These are phyloP conservation scores for Fusarium sp. DNA, from an alignment of 2,329 filamentous ascomycete species.

Conservation along the genomic window DNA sequence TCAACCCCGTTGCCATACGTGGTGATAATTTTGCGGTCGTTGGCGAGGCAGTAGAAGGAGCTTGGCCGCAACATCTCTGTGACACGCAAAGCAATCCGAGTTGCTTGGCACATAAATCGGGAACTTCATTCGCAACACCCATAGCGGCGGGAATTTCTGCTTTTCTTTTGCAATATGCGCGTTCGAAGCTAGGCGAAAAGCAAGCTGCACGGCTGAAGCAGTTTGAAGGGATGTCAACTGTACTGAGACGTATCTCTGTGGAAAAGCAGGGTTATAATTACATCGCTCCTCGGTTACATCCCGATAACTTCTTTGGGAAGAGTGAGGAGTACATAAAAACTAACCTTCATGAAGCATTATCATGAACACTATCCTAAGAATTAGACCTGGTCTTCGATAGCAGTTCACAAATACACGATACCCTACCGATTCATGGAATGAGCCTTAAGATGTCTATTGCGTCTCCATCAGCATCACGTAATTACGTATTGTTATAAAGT, in stretches of 20 bases:
- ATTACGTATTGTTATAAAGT: too few species aligned
- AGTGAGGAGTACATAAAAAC: constrained; percentile 52
- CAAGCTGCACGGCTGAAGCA: not conserved
- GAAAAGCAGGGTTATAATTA: too few species aligned
- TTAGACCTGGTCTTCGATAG: too few species aligned
- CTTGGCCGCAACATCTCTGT: not conserved
- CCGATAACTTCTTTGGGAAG: not conserved
- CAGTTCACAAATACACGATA: too few species aligned
- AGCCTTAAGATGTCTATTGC: too few species aligned
- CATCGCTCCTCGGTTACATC: not conserved
- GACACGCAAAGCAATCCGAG: not conserved
- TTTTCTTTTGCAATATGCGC: not conserved
- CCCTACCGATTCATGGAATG: too few species aligned
- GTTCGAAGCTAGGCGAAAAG: too few species aligned
- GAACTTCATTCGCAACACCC: not conserved
- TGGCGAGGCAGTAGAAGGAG: not conserved
- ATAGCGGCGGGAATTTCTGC: not conserved
- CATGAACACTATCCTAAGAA: not conserved
- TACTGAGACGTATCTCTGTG: too few species aligned
- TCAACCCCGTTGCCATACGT: not conserved
- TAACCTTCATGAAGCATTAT: not conserved
- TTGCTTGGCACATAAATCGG: not conserved
- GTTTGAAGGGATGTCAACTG: not conserved
- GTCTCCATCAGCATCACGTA: too few species aligned
- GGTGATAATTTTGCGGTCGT: not conserved